phyloP scores from a whole-genome alignment of 2,329 filamentous ascomycete genomes.

The Penicillium carneum region DNA sequence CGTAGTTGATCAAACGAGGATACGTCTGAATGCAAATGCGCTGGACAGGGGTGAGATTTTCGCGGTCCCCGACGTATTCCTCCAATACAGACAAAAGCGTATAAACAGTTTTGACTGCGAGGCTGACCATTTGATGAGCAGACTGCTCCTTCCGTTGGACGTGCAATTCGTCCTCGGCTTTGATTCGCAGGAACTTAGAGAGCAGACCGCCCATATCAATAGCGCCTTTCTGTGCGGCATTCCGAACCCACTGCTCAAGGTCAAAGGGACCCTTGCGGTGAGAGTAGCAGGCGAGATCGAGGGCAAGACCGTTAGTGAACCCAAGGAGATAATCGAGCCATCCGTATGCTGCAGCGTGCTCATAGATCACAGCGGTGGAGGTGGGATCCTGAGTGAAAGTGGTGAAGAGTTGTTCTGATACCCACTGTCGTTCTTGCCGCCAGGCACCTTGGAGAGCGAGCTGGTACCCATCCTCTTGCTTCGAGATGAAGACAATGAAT shows the following conservation, averaged over 20 bases:
- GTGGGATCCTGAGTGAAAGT: slow-evolving; percentile 74
- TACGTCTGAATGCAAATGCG: slow-evolving; percentile 90
- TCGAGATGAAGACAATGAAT: slow-evolving; percentile 83
- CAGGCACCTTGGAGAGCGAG: slow-evolving; percentile 91
- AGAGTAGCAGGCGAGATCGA: slow-evolving; percentile 85
- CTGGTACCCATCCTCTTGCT: slow-evolving; percentile 77
- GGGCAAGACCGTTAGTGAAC: slow-evolving; percentile 80
- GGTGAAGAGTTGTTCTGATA: slow-evolving; percentile 79
- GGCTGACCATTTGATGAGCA: slow-evolving; percentile 72
- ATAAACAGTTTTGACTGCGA: slow-evolving; percentile 85
- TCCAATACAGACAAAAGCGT: slow-evolving; percentile 80
- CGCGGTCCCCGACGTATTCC: slow-evolving; percentile 65
- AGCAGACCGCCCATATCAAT: slow-evolving; percentile 74
- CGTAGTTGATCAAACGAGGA: slow-evolving; percentile 93
- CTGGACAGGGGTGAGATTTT: slow-evolving; percentile 81
- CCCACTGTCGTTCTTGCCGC: slow-evolving; percentile 88
- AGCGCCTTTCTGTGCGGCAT: slow-evolving; percentile 69
- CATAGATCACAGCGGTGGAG: slow-evolving; percentile 72
- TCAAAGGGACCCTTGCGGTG: slow-evolving; percentile 83
- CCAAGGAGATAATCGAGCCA: slow-evolving; percentile 85
- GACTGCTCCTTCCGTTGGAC: slow-evolving; percentile 74
- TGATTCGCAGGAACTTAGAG: slow-evolving; percentile 81
- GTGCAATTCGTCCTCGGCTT: slow-evolving; percentile 79
- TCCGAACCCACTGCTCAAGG: slow-evolving; percentile 79
- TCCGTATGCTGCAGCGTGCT: slow-evolving; percentile 79